Percentiles rank a stretch among this genome's conserved stretches.
phyloP scores from a whole-genome alignment of 331 rosid species.

The Phaseolus coccineus region DNA sequence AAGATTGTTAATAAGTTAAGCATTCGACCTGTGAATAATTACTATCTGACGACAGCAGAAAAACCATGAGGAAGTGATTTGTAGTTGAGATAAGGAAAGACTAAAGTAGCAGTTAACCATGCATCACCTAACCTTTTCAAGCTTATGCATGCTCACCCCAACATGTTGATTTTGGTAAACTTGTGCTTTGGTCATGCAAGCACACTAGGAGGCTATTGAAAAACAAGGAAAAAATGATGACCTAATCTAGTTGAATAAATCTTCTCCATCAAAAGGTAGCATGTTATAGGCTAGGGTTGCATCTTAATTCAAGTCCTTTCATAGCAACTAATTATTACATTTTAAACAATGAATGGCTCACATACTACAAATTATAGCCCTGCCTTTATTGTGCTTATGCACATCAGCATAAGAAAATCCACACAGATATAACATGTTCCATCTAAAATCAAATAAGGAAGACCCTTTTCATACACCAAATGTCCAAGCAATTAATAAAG shows the following conservation, averaged over 20 bases:
- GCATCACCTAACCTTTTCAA: slow-evolving; percentile 34
- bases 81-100: slow-evolving; percentile 10
- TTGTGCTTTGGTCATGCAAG: slow-evolving; percentile 28
- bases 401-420: slow-evolving; percentile 20
- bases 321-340: slow-evolving; percentile 15
- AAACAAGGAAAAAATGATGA: slow-evolving; percentile 31
- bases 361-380: slow-evolving; percentile 29
- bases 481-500: slow-evolving; percentile 18
- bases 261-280: slow-evolving; percentile 38
- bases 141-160: slow-evolving; percentile 32
- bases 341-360: slow-evolving; percentile 35
- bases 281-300: slow-evolving; percentile 19
- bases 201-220: slow-evolving; percentile 34
- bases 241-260: slow-evolving; percentile 42
- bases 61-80: slow-evolving; percentile 35
- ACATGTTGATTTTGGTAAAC: slow-evolving; percentile 34
- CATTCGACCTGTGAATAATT: slow-evolving; percentile 34
- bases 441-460: slow-evolving; percentile 15
- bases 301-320: slow-evolving; percentile 21
- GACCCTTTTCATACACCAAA: slow-evolving; percentile 17
- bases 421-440: slow-evolving; percentile 2
- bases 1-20: not conserved
- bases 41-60: slow-evolving; percentile 40
- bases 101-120: slow-evolving; percentile 37
- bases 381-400: slow-evolving; percentile 18